Percentiles rank a stretch among this genome's conserved stretches.
Conservation (phyloP, 169 alveolate genomes). For the Cyclospora cayetanensis region DNA sequence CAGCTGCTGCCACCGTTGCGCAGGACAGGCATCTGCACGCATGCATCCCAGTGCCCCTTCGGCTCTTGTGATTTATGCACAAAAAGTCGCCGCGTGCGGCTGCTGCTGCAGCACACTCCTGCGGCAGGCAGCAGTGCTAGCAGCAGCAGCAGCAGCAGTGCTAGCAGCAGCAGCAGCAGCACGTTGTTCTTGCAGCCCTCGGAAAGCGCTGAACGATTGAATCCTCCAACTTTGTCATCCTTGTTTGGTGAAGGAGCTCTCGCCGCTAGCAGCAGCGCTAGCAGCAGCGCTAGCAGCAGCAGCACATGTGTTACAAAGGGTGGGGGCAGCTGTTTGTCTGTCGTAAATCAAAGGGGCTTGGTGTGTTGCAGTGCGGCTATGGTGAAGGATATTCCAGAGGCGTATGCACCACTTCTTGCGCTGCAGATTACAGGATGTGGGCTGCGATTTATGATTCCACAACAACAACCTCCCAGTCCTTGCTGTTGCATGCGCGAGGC, state of each 20-base stretch:
- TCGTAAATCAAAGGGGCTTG: not conserved
- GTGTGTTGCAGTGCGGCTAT: not conserved
- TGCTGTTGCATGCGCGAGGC: not conserved
- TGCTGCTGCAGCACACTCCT: not conserved
- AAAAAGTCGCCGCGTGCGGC: not conserved
- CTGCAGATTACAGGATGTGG: not conserved
- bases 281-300: not conserved
- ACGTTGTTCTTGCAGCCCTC: not conserved
- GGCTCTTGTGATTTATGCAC: not conserved
- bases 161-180: not conserved
- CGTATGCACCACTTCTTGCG: not conserved
- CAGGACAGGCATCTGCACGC: not conserved
- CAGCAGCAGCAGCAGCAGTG: not conserved
- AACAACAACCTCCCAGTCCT: not conserved
- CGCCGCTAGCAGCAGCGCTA: not conserved
- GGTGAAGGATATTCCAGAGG: not conserved
- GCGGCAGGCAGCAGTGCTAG: not conserved
- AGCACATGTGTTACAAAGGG: not conserved
- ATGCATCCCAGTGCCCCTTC: not conserved
- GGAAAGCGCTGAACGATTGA: not conserved
- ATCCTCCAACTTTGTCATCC: not conserved
- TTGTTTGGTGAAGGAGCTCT: not conserved
- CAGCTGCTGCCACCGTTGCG: not conserved
- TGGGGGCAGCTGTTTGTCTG: not conserved
- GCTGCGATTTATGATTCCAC: not conserved